Base-by-base conservation (phyloP, 768 basidiomycete genomes). In the Boletus speciosus region DNA sequence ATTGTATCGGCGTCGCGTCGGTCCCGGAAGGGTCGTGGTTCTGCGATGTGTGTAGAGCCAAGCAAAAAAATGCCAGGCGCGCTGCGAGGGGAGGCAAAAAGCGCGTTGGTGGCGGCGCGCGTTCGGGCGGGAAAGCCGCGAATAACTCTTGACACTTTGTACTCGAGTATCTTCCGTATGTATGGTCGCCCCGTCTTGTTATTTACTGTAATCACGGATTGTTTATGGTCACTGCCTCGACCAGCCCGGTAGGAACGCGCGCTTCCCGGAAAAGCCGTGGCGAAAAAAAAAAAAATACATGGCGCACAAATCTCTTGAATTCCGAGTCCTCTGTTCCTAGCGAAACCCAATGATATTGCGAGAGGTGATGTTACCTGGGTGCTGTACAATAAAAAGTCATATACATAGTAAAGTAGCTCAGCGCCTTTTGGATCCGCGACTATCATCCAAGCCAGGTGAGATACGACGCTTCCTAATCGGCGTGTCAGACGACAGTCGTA, bases 11-110 rank as follows among this genome's bases (percentile, higher is more conserved):
- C 0, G 76, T 93, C 40, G 74, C 76, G 3, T 77, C 77, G 6
- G 77, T 82, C 5, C 90, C 91, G 0, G 81, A 82, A 2, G 88
- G 87, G 1, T 76, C 74, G 25, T 93, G 90, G 90, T 88, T 78
- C 64, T 93, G 90, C 66, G 83, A 87, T 1, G 71, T 73, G 4
- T 93, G 90, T 62, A 77, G 74, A 53, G 71, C 66, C 39, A 87
- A 83, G 66, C 81, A 70, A 59, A 71, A 81, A 52, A 73, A 73
- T 53, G 74, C 73, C 45, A 76, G 72, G 34, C 82, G 81, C 57
- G 75, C 80, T 39, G 68, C 78, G 15, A 76, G 75, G 45, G 76
- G 83, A 40, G 80, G 78, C 32, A 82, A 78, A 34, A 83, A 79
- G 64, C 77, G 81, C 38, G 63, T 74, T n/a, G 69, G 69, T n/a